Percentiles rank a stretch among this genome's conserved stretches.
Evolutionary conservation across 176 grass and related monocot genomes (phyloP).

Genomic region (Oryza coarctata): DNA sequence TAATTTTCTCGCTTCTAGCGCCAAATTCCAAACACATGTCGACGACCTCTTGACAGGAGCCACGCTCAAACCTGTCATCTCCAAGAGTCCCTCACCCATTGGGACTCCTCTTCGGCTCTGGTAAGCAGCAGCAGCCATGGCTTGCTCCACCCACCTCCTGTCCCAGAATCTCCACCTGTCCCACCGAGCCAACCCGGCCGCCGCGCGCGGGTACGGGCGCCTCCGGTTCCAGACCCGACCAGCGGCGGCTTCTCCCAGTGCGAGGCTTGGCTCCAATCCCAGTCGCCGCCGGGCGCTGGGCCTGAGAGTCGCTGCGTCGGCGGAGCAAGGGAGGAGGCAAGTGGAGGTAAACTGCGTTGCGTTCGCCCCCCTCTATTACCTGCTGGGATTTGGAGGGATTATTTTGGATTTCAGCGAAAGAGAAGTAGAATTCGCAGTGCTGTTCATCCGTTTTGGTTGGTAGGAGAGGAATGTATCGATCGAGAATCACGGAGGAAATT

Average conservation of each 20-base stretch:
- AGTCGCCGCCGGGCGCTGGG: constrained; percentile 12
- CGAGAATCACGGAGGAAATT: neutral
- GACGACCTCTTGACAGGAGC: constrained; percentile 24
- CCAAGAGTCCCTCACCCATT: neutral
- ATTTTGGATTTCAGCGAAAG: neutral
- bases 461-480: neutral
- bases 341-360: constrained; percentile 59
- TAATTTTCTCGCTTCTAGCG: neutral
- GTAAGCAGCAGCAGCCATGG: constrained; percentile 37
- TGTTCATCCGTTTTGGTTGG: neutral
- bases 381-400: neutral
- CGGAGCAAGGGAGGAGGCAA: constrained; percentile 54
- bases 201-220: neutral
- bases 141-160: constrained; percentile 67
- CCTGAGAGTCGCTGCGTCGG: constrained; percentile 51
- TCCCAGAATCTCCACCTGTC: constrained; percentile 54
- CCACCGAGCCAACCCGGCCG: constrained; percentile 4
- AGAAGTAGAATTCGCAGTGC: neutral
- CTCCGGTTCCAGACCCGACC: constrained; percentile 33
- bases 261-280: constrained; percentile 19
- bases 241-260: neutral
- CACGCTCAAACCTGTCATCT: neutral
- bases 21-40: constrained; percentile 49
- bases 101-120: neutral
- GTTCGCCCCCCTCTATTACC: neutral